A percentile compares a stretch with the other conserved stretches of the same genome.
These are phyloP conservation scores for Vigna radiata DNA, from an alignment of 306 rosid species.

Conservation along the genomic window DNA sequence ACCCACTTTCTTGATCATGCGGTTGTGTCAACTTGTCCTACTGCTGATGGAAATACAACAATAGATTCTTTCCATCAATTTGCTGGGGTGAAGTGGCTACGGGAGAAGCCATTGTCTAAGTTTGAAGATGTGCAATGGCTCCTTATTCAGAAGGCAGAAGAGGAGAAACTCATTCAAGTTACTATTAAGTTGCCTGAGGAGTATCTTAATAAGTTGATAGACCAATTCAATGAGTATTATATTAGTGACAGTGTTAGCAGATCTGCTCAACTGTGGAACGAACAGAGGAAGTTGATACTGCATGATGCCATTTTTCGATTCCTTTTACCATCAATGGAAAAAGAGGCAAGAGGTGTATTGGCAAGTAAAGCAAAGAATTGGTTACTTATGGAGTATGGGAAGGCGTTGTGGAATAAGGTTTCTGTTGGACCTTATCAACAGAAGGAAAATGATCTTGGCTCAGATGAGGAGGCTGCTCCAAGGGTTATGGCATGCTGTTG, in stretches of 20 bases:
- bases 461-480: conserved; percentile 94
- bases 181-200: conserved; percentile 88
- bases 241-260: conserved; percentile 97
- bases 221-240: conserved; percentile 86
- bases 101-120: conserved; percentile 81
- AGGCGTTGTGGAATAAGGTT: conserved; percentile 85
- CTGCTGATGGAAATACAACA: conserved; percentile 72
- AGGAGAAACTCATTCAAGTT: conserved; percentile 90
- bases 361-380: conserved; percentile 79
- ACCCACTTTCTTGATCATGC: conserved; percentile 84
- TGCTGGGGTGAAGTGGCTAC: conserved; percentile 89
- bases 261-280: conserved; percentile 98
- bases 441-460: conserved; percentile 81
- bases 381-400: conserved; percentile 90
- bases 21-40: conserved; percentile 89
- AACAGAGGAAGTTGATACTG: conserved; percentile 91
- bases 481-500: conserved; percentile 99
- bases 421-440: conserved; percentile 94
- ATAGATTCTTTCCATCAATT: conserved; percentile 93
- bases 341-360: conserved; percentile 86
- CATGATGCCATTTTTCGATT: conserved; percentile 84
- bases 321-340: conserved; percentile 94
- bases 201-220: conserved; percentile 70
- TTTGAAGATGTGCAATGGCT: conserved; percentile 98
- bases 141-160: conserved; percentile 97